Conservation (phyloP, 2,329 filamentous ascomycete genomes). For the Colletotrichum godetiae region DNA sequence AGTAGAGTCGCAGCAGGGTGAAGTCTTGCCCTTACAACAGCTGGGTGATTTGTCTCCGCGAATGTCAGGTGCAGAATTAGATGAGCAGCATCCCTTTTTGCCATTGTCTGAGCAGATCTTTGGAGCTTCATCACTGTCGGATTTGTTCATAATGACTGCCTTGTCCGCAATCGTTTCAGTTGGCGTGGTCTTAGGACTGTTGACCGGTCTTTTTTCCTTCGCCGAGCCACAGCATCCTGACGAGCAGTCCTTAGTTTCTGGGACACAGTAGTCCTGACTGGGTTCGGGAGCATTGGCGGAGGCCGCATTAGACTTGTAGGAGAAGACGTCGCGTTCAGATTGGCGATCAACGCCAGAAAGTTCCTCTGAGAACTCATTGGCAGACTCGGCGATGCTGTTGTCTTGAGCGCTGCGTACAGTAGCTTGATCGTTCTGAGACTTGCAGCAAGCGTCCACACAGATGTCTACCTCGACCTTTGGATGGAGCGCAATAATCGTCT, state of each 20-base stretch:
- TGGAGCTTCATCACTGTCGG: not conserved
- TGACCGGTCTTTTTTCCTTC: not conserved
- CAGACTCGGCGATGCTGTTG: not conserved
- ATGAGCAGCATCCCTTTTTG: constrained; percentile 20
- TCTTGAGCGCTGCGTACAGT: not conserved
- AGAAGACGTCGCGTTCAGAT: not conserved
- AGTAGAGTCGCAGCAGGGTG: constrained; percentile 54
- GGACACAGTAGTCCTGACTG: not conserved
- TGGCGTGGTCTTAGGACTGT: not conserved
- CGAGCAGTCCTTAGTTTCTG: not conserved
- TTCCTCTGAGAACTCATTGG: not conserved
- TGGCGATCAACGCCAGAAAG: not conserved
- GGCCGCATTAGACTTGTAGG: too few relatives aligned
- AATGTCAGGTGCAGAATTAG: not conserved
- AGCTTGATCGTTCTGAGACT: not conserved
- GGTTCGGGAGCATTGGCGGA: not conserved
- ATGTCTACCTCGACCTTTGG: not conserved
- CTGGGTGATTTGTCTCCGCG: constrained; percentile 32
- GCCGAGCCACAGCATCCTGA: not conserved
- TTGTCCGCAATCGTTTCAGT: not conserved
- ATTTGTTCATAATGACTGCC: not conserved
- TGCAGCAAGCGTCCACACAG: not conserved
- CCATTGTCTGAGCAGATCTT: not conserved
- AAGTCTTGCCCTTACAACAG: constrained; percentile 55
- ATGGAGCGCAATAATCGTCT: not conserved